Evolutionary conservation across 164 flowering plant species (phyloP), one percentile per base, ranked within the genome.

Genomic region (Euptelea pleiosperma): DNA sequence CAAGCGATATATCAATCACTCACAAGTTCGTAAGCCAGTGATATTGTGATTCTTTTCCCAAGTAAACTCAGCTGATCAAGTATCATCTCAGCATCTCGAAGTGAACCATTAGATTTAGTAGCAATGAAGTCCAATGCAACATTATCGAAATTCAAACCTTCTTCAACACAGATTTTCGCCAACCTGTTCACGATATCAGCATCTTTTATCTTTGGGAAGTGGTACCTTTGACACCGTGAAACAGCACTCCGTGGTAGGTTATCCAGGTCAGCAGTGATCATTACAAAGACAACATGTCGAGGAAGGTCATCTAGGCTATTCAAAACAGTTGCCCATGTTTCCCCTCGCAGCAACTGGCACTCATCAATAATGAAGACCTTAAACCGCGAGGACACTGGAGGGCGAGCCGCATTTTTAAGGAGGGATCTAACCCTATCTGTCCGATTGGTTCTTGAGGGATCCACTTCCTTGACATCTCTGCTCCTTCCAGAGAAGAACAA

Each of bases 11-110:
- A 44, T 22, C 4, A 29, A 14, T 29, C 40, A 76, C 98, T 86
- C 58, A 93, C 98, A 62, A 93, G 84, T 66, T 90, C 97, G 60
- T 81, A 73, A 10, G 80, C 82, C 64, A 82, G 64, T 41, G 94
- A 64, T 49, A 81, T 52, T 4, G 94, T 86, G 51, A 93, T 83
- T 66, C 72, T 77, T 77, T 75, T 82, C 24, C 97, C 92, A 55
- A 90, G 89, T 76, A 93, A 76, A 69, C 96, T 86, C 19, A 90
- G 80, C 66, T 93, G 98, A 61, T 93, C 98, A 55, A 93, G 90
- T 83, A 85, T 84, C 77, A 83, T 86, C 64, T 89, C 98, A 19
- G 97, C 97, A 72, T 93, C 97, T 55, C 94, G 82, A 58, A 90
- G 74, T 18, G 98, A 93, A 52, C 98, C 97, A 75, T 73, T 75